Evolutionary conservation across 805 yeast species (phyloP).

Genomic region (Yarrowia sp.): DNA sequence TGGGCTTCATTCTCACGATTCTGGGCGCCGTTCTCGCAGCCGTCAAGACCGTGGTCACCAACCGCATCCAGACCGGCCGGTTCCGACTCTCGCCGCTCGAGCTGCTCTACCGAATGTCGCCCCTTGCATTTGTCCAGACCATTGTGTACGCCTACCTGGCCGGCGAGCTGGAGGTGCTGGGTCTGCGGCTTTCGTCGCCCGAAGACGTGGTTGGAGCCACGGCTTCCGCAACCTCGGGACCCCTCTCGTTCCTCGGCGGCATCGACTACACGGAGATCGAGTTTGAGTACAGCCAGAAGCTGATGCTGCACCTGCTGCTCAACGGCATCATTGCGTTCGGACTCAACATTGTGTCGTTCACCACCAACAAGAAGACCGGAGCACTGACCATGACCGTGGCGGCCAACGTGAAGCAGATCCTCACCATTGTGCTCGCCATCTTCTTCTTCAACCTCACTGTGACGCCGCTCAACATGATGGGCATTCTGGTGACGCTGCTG

Average conservation of each 20-base stretch:
- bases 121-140: slow-evolving; percentile 45
- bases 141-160: slow-evolving; percentile 45
- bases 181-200: slow-evolving; percentile 38
- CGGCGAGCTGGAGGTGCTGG: slow-evolving; percentile 43
- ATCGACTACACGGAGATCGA: slow-evolving; percentile 40
- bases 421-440: slow-evolving; percentile 46
- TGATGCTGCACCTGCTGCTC: slow-evolving; percentile 43
- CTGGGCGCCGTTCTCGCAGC: slow-evolving; percentile 47
- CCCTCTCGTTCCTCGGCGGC: slow-evolving; percentile 31
- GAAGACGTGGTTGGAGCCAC: slow-evolving; percentile 15
- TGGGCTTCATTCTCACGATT: slow-evolving; percentile 46
- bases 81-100: slow-evolving; percentile 45
- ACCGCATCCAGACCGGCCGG: slow-evolving; percentile 47
- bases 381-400: slow-evolving; percentile 48
- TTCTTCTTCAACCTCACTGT: slow-evolving; percentile 46
- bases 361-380: slow-evolving; percentile 48
- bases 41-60: slow-evolving; percentile 47
- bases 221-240: background rate
- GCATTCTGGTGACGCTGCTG: slow-evolving; percentile 44
- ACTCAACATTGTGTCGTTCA: slow-evolving; percentile 46
- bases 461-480: slow-evolving; percentile 45
- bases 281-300: slow-evolving; percentile 41
- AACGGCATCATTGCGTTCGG: slow-evolving; percentile 47
- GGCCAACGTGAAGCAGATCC: slow-evolving; percentile 47
- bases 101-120: slow-evolving; percentile 47